These are phyloP conservation scores for Rhizophora apiculata DNA, from an alignment of 345 rosid genomes.

Conservation along the genomic window DNA sequence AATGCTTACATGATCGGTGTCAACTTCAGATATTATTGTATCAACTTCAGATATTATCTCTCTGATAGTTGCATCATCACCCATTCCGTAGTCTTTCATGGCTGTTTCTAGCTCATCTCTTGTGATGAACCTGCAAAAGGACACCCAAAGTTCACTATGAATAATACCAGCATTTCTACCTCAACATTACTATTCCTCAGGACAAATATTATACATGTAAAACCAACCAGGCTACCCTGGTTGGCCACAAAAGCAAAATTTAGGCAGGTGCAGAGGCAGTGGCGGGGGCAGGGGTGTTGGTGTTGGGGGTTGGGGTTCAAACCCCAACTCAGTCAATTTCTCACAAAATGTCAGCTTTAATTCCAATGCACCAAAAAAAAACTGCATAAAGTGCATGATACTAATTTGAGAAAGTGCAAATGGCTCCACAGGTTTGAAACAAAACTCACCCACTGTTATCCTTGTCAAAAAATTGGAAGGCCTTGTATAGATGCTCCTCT, in stretches of 20 bases:
- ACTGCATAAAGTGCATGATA: too few species aligned
- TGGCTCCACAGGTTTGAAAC: not conserved
- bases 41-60: slow-evolving; percentile 36
- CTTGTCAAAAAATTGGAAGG: slow-evolving; percentile 34
- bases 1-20: slow-evolving; percentile 25
- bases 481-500: slow-evolving; percentile 36
- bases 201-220: not conserved
- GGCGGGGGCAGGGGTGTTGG: too few species aligned
- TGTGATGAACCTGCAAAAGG: slow-evolving; percentile 30
- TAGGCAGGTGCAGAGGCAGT: too few species aligned
- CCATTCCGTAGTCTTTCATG: slow-evolving; percentile 35
- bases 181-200: not conserved
- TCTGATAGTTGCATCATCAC: slow-evolving; percentile 32
- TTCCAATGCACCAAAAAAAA: too few species aligned
- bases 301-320: too few species aligned
- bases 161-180: not conserved
- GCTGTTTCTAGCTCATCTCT: slow-evolving; percentile 34
- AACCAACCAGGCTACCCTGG: not conserved
- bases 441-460: slow-evolving; percentile 32
- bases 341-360: too few species aligned
- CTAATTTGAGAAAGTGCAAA: too few species aligned
- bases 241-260: too few species aligned
- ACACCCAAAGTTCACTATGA: slow-evolving; percentile 1
- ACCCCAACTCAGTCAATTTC: too few species aligned
- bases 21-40: slow-evolving; percentile 31